Evolutionary conservation across 75 land plant genomes (phyloP).

Genomic region (Pseudotsuga menziesii): DNA sequence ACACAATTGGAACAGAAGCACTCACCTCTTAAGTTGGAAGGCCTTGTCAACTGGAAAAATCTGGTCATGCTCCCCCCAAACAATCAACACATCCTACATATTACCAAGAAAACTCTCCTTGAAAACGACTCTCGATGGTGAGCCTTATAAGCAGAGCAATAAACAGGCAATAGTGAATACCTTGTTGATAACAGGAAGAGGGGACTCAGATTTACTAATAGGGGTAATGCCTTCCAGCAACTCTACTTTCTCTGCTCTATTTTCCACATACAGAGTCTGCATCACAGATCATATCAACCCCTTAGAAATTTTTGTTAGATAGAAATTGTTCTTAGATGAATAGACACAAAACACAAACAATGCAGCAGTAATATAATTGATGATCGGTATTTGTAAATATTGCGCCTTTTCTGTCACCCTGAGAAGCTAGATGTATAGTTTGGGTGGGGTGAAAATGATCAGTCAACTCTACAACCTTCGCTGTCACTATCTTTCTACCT

Average conservation of each 20-base stretch:
- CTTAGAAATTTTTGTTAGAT: background rate
- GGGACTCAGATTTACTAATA: slow-evolving; percentile 23
- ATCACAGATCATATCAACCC: slow-evolving; percentile 1
- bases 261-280: slow-evolving; percentile 42
- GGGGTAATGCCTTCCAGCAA: slow-evolving; percentile 54
- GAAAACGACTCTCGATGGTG: background rate
- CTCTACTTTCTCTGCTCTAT: slow-evolving; percentile 51
- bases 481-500: too few species aligned
- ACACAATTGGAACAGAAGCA: background rate
- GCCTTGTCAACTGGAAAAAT: slow-evolving; percentile 70
- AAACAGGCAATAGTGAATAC: slow-evolving; percentile 18
- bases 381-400: too few species aligned
- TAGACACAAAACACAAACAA: too few species aligned
- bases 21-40: slow-evolving; percentile 56
- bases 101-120: background rate
- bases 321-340: background rate
- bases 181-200: slow-evolving; percentile 60
- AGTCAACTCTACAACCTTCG: too few species aligned
- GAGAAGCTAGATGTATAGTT: too few species aligned
- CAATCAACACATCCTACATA: slow-evolving; percentile 66
- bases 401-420: too few species aligned
- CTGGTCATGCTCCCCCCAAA: slow-evolving; percentile 85
- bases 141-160: background rate
- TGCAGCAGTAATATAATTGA: too few species aligned
- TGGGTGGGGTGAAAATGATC: too few species aligned